phyloP scores from a whole-genome alignment of 2,329 filamentous ascomycete species.

The Xenosphaeropsis pyriputrescens region DNA sequence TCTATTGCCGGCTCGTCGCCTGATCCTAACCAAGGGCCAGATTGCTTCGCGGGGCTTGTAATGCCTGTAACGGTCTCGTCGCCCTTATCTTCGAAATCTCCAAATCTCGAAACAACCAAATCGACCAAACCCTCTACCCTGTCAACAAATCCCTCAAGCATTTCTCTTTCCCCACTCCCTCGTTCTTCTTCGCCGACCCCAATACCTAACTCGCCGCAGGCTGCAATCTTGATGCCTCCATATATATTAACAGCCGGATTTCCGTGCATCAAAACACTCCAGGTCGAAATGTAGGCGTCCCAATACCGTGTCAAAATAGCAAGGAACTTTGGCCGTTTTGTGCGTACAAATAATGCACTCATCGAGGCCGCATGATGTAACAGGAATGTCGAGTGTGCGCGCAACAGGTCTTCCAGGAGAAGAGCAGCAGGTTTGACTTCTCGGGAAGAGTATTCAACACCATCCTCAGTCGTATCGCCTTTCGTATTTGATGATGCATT shows the following conservation, averaged over 20 bases:
- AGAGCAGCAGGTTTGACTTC: conserved; percentile 76
- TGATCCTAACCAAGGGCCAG: conserved; percentile 53
- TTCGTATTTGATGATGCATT: conserved; percentile 16
- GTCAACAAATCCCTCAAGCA: conserved; percentile 74
- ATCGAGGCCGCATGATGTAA: conserved; percentile 75
- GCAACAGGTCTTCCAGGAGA: conserved; percentile 65
- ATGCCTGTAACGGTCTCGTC: conserved; percentile 10
- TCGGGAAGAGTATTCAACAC: conserved; percentile 70
- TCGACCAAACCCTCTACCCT: conserved; percentile 78
- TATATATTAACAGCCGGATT: conserved; percentile 73
- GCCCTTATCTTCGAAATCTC: conserved; percentile 21
- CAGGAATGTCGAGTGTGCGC: conserved; percentile 72
- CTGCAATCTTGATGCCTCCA: conserved; percentile 74
- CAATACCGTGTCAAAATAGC: conserved; percentile 67
- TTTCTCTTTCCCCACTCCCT: conserved; percentile 84
- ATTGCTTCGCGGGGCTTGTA: conserved; percentile 13
- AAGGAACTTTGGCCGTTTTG: conserved; percentile 54
- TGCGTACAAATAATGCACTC: conserved; percentile 50
- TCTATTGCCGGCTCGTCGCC: conserved; percentile 52
- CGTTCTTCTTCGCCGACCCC: conserved; percentile 93
- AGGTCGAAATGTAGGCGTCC: conserved; percentile 53
- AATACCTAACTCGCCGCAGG: conserved; percentile 80
- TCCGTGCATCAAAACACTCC: conserved; percentile 83
- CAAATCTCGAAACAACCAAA: conserved; percentile 76
- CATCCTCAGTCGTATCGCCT: conserved; percentile 7